Evolutionary conservation across 2,329 filamentous ascomycete genomes (phyloP).

Genomic region (Cercospora janseana): DNA sequence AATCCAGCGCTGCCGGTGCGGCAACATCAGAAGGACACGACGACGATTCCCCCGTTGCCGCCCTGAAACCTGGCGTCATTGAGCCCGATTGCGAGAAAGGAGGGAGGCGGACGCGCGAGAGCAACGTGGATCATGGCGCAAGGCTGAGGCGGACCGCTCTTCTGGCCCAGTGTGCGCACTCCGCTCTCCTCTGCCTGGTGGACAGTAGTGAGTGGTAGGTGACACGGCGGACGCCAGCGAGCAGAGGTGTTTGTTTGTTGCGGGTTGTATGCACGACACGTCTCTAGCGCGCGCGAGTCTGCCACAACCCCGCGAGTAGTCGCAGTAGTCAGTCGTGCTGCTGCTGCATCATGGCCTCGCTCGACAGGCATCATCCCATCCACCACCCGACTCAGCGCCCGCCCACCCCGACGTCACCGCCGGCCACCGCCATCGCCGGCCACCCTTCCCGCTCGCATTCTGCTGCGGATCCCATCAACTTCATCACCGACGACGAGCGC

Average conservation of each 20-base stretch:
- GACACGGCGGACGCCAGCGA: background rate
- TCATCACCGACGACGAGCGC: conserved; percentile 7
- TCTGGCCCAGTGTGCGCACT: background rate
- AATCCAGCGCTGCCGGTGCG: too few species aligned
- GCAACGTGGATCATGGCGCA: conserved; percentile 6
- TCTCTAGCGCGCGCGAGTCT: too few species aligned
- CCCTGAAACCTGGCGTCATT: too few species aligned
- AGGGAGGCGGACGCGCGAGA: too few species aligned
- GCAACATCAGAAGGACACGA: too few species aligned
- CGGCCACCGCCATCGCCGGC: conserved; percentile 1
- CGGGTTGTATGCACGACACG: conserved; percentile 3
- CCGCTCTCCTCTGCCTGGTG: background rate
- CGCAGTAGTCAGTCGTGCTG: too few species aligned
- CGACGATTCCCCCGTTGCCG: too few species aligned
- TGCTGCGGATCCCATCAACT: background rate
- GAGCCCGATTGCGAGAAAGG: too few species aligned
- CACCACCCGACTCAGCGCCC: background rate
- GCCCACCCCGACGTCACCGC: conserved; percentile 1
- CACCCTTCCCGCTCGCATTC: background rate
- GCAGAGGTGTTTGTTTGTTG: background rate
- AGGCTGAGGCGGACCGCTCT: background rate
- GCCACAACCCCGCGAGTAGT: too few species aligned
- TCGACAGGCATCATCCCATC: conserved; percentile 15
- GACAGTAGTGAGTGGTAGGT: background rate
- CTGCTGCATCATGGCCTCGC: conserved; percentile 11